These are phyloP conservation scores for Cercophora newfieldiana DNA, from an alignment of 495 filamentous ascomycete species.

Conservation along the genomic window DNA sequence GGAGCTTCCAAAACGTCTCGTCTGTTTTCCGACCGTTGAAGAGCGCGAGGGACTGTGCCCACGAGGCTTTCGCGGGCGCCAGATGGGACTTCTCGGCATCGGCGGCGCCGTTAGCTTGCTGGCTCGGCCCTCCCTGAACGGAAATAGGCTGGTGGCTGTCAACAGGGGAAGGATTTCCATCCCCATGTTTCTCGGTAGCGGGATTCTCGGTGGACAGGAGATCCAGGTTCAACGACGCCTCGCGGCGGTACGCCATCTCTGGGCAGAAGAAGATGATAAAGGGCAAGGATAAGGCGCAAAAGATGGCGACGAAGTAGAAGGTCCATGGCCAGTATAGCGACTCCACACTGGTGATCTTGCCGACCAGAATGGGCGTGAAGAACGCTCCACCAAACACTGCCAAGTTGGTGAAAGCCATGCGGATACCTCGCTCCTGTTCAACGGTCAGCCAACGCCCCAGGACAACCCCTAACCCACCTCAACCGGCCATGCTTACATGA, in stretches of 20 bases:
- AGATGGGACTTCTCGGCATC: not conserved
- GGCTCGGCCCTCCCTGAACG: not conserved
- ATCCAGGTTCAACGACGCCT: conserved; percentile 64
- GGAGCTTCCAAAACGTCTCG: conserved; percentile 60
- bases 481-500: no score
- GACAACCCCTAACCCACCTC: no score
- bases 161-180: not conserved
- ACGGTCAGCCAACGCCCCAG: conserved; percentile 19
- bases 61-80: conserved; percentile 49
- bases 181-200: not conserved
- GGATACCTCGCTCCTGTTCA: conserved; percentile 69
- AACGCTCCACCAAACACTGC: conserved; percentile 90
- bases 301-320: conserved; percentile 75
- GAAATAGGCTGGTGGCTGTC: not conserved
- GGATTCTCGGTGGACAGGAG: conserved; percentile 23
- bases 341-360: conserved; percentile 68
- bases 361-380: conserved; percentile 84
- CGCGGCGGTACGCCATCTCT: conserved; percentile 76
- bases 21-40: conserved; percentile 81
- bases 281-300: conserved; percentile 62
- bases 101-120: not conserved
- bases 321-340: conserved; percentile 75
- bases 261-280: conserved; percentile 76
- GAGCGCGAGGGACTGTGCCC: conserved; percentile 56
- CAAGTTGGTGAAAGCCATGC: conserved; percentile 89